A percentile compares a stretch with the other conserved stretches of the same genome.
These are phyloP conservation scores for Edaphochlamys debaryana DNA, from an alignment of 139 green algal genomes.

Conservation along the genomic window DNA sequence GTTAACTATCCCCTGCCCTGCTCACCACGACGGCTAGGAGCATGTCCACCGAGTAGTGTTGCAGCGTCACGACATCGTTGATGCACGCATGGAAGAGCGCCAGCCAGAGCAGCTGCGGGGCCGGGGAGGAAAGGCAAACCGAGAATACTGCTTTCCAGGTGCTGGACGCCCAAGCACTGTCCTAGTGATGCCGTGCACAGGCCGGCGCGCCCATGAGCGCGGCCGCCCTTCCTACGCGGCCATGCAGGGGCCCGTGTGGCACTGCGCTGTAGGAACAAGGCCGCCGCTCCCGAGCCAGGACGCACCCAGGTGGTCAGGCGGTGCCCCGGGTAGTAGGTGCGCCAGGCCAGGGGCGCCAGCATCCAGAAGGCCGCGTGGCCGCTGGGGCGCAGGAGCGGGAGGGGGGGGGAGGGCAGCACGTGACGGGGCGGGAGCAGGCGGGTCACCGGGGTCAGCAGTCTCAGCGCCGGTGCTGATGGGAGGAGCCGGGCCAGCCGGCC, in stretches of 20 bases:
- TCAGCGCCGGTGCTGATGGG: neutral
- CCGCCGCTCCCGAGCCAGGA: no score
- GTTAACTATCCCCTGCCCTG: no score
- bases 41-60: conserved; percentile 88
- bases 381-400: neutral
- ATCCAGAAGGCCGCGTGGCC: conserved; percentile 80
- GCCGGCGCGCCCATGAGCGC: no score
- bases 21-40: conserved; percentile 80
- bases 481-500: neutral
- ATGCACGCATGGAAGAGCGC: conserved; percentile 63
- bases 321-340: conserved; percentile 65
- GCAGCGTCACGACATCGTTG: conserved; percentile 59
- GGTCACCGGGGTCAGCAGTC: no score
- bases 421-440: no score
- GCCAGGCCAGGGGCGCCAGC: conserved; percentile 66
- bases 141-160: no score
- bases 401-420: no score
- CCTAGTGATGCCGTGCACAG: no score
- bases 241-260: no score
- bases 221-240: no score
- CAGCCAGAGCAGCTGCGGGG: conserved; percentile 61
- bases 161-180: neutral
- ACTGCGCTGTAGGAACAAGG: no score
- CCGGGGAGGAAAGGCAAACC: no score
- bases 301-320: neutral